A percentile compares a stretch with the other conserved stretches of the same genome.
phyloP scores from a whole-genome alignment of 768 basidiomycete genomes.

The Clathrus columnatus region DNA sequence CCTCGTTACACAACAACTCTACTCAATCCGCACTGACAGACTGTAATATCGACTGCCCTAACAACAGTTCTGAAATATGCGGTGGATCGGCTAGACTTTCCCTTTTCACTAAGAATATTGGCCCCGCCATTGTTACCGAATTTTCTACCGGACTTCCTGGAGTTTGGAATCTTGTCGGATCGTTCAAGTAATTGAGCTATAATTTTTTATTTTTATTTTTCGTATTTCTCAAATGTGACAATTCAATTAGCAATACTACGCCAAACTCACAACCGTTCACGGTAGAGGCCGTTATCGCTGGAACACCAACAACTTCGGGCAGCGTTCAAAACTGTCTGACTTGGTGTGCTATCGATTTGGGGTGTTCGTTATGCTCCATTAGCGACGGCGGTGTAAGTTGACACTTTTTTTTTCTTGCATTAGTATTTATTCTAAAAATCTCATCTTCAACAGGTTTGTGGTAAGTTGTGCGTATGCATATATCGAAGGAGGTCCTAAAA shows the following conservation, averaged over 20 bases:
- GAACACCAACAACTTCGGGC: conserved; percentile 3
- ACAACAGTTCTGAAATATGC: conserved; percentile 56
- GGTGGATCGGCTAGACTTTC: conserved; percentile 63
- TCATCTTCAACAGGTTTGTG: conserved; percentile 2
- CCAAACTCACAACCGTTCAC: conserved; percentile 5
- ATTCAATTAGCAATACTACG: conserved; percentile 1
- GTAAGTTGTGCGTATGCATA: background rate
- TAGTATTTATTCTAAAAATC: background rate
- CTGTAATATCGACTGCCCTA: conserved; percentile 60
- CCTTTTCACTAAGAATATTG: conserved; percentile 33
- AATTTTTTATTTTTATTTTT: background rate
- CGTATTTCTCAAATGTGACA: background rate
- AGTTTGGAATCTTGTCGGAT: conserved; percentile 5
- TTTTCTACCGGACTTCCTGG: conserved; percentile 1
- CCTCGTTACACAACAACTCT: conserved; percentile 36
- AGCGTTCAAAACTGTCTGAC: conserved; percentile 6
- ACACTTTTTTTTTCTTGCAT: background rate
- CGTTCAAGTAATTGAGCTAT: conserved; percentile 5
- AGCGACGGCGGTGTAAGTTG: conserved; percentile 6
- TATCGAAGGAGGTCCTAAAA: background rate
- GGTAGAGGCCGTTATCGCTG: conserved; percentile 7
- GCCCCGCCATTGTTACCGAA: background rate
- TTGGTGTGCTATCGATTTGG: background rate
- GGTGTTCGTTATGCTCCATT: conserved; percentile 3
- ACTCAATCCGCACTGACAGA: conserved; percentile 36